Evolutionary conservation across 805 yeast species (phyloP), one percentile per base, ranked within the genome.

Genomic region (Starmerella apis): DNA sequence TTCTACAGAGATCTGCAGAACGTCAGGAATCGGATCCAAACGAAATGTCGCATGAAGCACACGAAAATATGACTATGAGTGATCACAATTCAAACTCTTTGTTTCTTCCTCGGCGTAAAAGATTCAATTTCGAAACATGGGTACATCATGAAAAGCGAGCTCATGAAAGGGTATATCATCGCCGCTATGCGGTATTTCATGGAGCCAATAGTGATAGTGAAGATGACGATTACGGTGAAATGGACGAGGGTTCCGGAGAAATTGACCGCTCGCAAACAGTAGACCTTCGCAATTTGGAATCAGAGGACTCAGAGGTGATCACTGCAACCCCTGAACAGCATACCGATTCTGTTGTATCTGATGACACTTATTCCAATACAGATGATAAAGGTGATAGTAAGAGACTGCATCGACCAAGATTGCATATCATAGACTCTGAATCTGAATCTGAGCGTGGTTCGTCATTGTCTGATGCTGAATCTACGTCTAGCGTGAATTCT

Each of bases 121-220:
- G 57, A 9, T 54, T 53, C 20, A 33, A 55, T 46, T 55, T 55
- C 38, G 43, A 35, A n/a, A 23, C 28, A 19, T 54, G 47, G 48
- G 58, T 53, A 3, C 52, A 41, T 2, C 22, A n/a, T 8, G 58
- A 55, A 35, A 41, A 49, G 20, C 43, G 35, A 10, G 39, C 42
- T 2, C 55, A 53, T 31, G 58, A 55, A 18, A 28, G 43, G 20
- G 54, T 55, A 8, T 49, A 53, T 23, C 47, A 42, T 10, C 37
- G 47, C 4, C 18, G 48, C 9, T 43, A 49, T 30, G 35, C 16
- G n/a, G 45, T 39, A 10, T 55, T 47, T 18, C 55, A 53, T 33
- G 58, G 57, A 4, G 58, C 57, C 2, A 9, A 36, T 14, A 55
- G 57, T 39, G 59, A 56, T 24, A 56, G 56, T 33, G 59, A 55